Base-by-base conservation (phyloP, 176 grass and related monocot genomes). In the Panicum miliaceum region DNA sequence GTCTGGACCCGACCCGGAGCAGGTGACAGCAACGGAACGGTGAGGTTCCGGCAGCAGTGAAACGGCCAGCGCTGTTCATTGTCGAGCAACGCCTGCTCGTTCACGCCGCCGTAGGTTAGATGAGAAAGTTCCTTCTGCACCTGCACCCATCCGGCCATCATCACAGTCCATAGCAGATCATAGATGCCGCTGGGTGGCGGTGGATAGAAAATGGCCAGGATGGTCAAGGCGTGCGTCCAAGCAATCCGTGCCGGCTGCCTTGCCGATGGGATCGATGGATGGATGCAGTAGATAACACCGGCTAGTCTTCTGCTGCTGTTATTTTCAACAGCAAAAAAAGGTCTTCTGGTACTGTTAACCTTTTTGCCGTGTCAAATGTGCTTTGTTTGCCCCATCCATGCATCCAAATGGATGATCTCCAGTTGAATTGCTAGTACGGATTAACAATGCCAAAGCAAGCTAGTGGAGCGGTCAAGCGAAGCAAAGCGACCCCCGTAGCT, bases 401-500 rank as follows among this genome's bases (percentile, higher is more conserved):
- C 56, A 35, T 68, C 19, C 18, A 52, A 64, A 47, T 40, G 52
- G 35, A 60, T 15, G 38, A 43, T 71, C 27, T 50, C 54, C 11
- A 40, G 42, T 78, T 38, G 41, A 75, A 56, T 4, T 7, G 12
- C 68, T 47, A 9, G 6, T 62, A 25, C 25, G 43, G 27, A 85
- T 37, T 72, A 79, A 52, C 61, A 56, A 64, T 64, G 36, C 3
- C 36, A 47, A 20, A 65, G 23, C 3, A 23, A 81, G 59, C 60
- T 46, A 81, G 84, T 86, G 84, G 88, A 36, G 22, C 66, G 32
- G 88, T 86, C 88, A 83, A 90, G 88, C 72, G 18, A 81, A 68
- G 64, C 78, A 38, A 42, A 69, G 64, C 47, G 10, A 81, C 47
- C 78, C 41, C 71, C 9, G 12, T 45, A 14, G 42, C 43, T 52